These are phyloP conservation scores for Penicillium lividum DNA, from an alignment of 495 filamentous ascomycete species.

Conservation along the genomic window DNA sequence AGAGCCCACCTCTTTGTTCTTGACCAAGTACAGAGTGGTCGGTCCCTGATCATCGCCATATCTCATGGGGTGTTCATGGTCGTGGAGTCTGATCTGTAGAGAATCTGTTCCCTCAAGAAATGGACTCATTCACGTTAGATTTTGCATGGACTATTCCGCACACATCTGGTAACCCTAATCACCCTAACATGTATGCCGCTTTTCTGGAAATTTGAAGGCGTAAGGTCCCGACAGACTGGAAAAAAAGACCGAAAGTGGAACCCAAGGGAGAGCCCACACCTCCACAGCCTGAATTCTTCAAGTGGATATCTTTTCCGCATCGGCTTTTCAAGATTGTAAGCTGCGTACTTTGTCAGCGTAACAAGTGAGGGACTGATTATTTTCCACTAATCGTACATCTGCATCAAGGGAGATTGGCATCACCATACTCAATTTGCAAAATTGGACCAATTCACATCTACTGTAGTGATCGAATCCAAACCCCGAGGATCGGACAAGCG, in stretches of 20 bases:
- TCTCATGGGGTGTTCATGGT: not conserved
- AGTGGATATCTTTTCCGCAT: constrained; percentile 20
- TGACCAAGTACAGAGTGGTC: not conserved
- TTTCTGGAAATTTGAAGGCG: constrained; percentile 11
- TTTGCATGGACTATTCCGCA: not conserved
- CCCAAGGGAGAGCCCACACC: constrained; percentile 13
- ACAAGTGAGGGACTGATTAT: not conserved
- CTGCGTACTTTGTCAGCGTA: not conserved
- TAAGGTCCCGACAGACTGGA: constrained; percentile 9
- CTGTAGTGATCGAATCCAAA: not conserved
- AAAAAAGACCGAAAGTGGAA: constrained; percentile 13
- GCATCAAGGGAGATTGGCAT: constrained; percentile 3
- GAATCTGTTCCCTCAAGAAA: constrained; percentile 9
- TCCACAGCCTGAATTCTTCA: constrained; percentile 8
- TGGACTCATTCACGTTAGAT: not conserved
- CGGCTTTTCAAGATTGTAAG: not conserved
- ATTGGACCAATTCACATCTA: not conserved
- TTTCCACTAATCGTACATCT: not conserved
- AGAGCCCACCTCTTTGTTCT: not conserved
- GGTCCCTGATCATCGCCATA: not conserved
- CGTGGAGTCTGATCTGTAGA: not conserved
- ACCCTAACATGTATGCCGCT: constrained; percentile 7
- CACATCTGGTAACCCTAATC: not conserved
- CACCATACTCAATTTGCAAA: constrained; percentile 17
- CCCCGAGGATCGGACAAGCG: constrained; percentile 24